Evolutionary conservation across 345 rosid genomes (phyloP), one percentile per base, ranked within the genome.

Genomic region (Aquilaria yunnanensis): DNA sequence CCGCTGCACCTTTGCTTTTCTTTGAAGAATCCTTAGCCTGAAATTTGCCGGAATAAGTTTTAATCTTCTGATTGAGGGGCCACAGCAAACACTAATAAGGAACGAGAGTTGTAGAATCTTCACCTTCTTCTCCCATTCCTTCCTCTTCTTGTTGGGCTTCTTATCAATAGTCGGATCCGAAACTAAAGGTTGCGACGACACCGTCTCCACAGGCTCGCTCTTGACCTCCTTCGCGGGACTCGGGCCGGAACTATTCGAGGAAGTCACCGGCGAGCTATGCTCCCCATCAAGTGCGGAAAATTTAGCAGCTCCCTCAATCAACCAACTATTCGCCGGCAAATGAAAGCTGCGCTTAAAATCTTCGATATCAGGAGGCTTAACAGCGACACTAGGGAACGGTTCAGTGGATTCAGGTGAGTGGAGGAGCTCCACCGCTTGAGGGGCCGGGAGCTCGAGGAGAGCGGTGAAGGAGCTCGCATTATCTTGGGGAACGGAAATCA

Each of bases 381-480:
- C 41, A 62, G 51, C 29, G 59, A 9, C 59, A 14, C 4, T 32
- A 55, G 50, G 29, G 29, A 58, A 14, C 31, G 51, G 57, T 29
- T 77, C 68, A 12, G 65, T 62, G 1, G 86, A 68, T 29, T 77
- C 81, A 12, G 83, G 63, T 52, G 77, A 78, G 71, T 85, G 81
- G 11, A 85, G 92, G 55, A 83, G 88, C 72, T 79, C 85, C 60
- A 85, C 61, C 0, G 86, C 92, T 70, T 79, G 85, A 16, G 81
- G 77, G 14, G 85, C 56, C 9, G 92, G 85, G 57, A 85, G 81
- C 63, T 78, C 92, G 51, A 85, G 88, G 60, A 85, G 71, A 30
- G 92, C 92, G 23, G 83, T 85, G 74, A 85, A 85, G 12, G 86
- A 83, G 57, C 80, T 79, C 4, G 74, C 75, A 64, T 75, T 81